Conservation (phyloP, 306 rosid genomes). For the Pyrus communis region DNA sequence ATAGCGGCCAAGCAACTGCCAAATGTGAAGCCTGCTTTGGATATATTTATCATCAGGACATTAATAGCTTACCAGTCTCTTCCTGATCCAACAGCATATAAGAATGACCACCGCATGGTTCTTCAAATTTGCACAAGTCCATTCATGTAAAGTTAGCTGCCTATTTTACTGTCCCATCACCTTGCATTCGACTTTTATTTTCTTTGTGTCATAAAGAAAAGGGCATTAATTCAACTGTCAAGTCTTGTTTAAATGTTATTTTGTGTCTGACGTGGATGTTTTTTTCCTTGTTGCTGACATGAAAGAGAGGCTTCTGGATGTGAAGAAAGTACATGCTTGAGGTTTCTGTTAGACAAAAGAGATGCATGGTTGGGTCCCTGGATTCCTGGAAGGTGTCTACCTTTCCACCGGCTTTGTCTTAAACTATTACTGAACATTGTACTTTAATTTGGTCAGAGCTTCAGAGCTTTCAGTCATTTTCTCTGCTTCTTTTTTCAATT, state of each 20-base stretch:
- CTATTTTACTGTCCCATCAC: constrained; percentile 3
- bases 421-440: not conserved
- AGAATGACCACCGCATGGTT: constrained; percentile 69
- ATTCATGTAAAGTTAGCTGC: constrained; percentile 53
- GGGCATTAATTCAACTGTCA: not conserved
- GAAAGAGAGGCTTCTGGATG: constrained; percentile 72
- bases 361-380: constrained; percentile 99
- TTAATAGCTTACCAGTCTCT: constrained; percentile 83
- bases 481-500: not conserved
- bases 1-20: constrained; percentile 58
- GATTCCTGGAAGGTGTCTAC: constrained; percentile 90
- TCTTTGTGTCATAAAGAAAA: constrained; percentile 2
- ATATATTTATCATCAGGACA: constrained; percentile 54
- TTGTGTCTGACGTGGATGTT: constrained; percentile 25
- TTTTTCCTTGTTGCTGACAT: constrained; percentile 21
- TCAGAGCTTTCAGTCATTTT: not conserved
- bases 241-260: not conserved
- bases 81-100: constrained; percentile 75
- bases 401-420: constrained; percentile 5
- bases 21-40: constrained; percentile 54
- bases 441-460: not conserved
- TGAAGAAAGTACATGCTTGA: constrained; percentile 93
- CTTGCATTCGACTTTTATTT: constrained; percentile 2
- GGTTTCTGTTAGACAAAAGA: constrained; percentile 85
- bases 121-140: constrained; percentile 83